A percentile compares a stretch with the other conserved stretches of the same genome.
Conservation (phyloP, 805 yeast species). For the Candida corydali region DNA sequence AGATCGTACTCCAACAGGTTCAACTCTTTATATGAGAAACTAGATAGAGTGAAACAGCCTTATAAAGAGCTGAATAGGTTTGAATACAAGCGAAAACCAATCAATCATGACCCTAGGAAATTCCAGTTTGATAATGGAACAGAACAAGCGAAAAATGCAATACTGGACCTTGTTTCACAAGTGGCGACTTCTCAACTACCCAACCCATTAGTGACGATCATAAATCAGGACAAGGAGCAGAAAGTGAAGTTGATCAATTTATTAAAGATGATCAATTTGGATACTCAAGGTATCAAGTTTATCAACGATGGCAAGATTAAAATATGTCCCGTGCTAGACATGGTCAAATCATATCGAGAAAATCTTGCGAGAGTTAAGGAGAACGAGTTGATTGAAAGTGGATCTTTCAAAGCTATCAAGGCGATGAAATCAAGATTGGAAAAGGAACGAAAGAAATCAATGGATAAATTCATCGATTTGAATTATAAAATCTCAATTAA, state of each 20-base stretch:
- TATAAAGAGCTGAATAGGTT: too few species aligned
- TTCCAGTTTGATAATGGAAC: conserved; percentile 24
- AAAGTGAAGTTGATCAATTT: neutral
- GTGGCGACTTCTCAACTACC: conserved; percentile 16
- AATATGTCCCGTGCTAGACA: conserved; percentile 20
- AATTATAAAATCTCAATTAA: conserved; percentile 36
- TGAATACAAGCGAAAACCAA: neutral
- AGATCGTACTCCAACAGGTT: neutral
- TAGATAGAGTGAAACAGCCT: neutral
- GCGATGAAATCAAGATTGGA: conserved; percentile 15
- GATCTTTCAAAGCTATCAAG: conserved; percentile 28
- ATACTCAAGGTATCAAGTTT: neutral
- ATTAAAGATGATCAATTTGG: neutral
- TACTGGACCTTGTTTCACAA: conserved; percentile 20
- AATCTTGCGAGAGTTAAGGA: conserved; percentile 29
- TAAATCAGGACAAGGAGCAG: neutral
- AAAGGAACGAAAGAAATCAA: conserved; percentile 33
- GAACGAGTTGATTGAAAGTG: conserved; percentile 26
- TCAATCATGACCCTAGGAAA: neutral
- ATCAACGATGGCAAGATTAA: conserved; percentile 23
- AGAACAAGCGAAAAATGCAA: conserved; percentile 23
- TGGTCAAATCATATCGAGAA: conserved; percentile 30
- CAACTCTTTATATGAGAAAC: neutral
- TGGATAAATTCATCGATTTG: conserved; percentile 27
- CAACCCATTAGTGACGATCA: conserved; percentile 10